Base-by-base conservation (phyloP, 495 filamentous ascomycete genomes). In the Trichoderma reesei region DNA sequence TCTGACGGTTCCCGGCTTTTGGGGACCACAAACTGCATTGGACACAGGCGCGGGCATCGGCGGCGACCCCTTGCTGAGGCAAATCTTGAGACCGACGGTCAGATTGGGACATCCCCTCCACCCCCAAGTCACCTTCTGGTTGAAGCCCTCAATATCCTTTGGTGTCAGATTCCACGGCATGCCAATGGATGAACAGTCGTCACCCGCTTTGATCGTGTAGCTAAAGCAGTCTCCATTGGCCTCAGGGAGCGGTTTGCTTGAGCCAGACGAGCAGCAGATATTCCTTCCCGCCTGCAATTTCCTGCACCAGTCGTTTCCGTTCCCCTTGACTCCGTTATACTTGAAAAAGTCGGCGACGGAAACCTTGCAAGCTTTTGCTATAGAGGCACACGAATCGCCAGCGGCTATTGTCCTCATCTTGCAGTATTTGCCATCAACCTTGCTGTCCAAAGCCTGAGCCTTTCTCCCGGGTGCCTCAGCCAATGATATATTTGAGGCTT, bases 1-100 rank as follows among this genome's bases (percentile, higher is more conserved):
- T 6, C 11, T 39, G 38, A 39, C 38, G 1, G 42, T 46, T 11
- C 42, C 42, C 5, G 42, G 42, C 13, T 46, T 46, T 18, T 14
- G 11, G 16, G 78, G 79, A 0, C 79, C 78, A 64, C 78, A 81
- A 8, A 73, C 63, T 16, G 77, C 76, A 38, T 75, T 76, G n/a
- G 66, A 38, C 7, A 76, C 46, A 1, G 46, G 51, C 9, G 72
- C 71, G 0, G 79, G 78, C 65, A 80, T 67, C 1, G 78, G 78
- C 5, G 78, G 65, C 2, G 62, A 51, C 14, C 79, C 79, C 5
- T 66, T 66, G 68, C 75, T 78, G 2, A 81, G 41, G 61, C 79
- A 80, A 20, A 81, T 74, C 33, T 65, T 41, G 13, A 68, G 41
- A n/a, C 66, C 69, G 4, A 54, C 48, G 16, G 65, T 56, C 9